Conservation (phyloP, 2,329 filamentous ascomycete genomes). For the Exophiala aquamarina region DNA sequence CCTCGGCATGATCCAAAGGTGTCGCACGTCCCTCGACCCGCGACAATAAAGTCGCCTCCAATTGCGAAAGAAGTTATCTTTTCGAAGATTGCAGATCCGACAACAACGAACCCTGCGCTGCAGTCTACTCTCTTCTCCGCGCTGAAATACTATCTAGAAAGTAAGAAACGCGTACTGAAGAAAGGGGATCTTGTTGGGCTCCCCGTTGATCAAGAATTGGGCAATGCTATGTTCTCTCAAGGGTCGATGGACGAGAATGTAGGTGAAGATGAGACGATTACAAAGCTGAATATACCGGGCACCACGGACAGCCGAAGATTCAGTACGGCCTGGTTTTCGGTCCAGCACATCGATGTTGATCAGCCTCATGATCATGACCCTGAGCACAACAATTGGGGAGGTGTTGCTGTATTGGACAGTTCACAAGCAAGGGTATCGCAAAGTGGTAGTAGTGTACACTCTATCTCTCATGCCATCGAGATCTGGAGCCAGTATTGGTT, state of each 20-base stretch:
- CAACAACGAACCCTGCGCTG: slow-evolving; percentile 80
- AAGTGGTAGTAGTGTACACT: slow-evolving; percentile 80
- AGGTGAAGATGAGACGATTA: slow-evolving; percentile 69
- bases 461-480: slow-evolving; percentile 71
- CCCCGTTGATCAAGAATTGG: slow-evolving; percentile 81
- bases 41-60: slow-evolving; percentile 51
- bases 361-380: slow-evolving; percentile 50
- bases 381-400: slow-evolving; percentile 72
- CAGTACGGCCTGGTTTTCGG: slow-evolving; percentile 77
- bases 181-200: slow-evolving; percentile 86
- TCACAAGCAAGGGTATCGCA: slow-evolving; percentile 86
- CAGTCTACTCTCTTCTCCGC: slow-evolving; percentile 85
- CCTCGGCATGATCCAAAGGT: slow-evolving; percentile 22
- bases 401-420: slow-evolving; percentile 81
- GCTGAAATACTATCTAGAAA: slow-evolving; percentile 84
- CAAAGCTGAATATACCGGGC: slow-evolving; percentile 36
- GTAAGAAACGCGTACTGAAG: slow-evolving; percentile 77
- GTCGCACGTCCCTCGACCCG: slow-evolving; percentile 14
- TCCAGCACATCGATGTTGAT: slow-evolving; percentile 41
- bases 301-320: slow-evolving; percentile 14
- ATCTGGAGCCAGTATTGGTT: slow-evolving; percentile 91
- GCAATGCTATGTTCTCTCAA: slow-evolving; percentile 75
- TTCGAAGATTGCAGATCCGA: slow-evolving; percentile 82
- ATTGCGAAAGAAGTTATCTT: slow-evolving; percentile 77
- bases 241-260: slow-evolving; percentile 55